Conservation (phyloP, 129 eudicot species). For the Apium graveolens region DNA sequence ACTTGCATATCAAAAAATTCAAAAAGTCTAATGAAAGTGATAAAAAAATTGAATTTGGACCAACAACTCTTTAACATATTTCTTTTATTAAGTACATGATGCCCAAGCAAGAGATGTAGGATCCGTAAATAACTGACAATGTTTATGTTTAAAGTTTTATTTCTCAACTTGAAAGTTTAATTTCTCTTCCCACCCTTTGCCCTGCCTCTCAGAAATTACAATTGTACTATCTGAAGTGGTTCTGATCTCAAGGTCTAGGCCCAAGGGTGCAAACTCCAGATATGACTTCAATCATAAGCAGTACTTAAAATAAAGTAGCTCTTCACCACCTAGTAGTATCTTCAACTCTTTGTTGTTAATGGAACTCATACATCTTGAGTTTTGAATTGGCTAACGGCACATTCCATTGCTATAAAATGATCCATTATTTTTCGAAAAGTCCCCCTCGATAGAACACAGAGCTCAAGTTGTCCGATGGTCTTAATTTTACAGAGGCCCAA, state of each 20-base stretch:
- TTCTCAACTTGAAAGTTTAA: too few species aligned
- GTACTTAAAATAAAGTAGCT: conserved; percentile 59
- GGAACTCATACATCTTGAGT: conserved; percentile 60
- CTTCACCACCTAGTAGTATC: conserved; percentile 48
- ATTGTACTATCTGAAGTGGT: neutral
- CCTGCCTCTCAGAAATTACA: neutral
- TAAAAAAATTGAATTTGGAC: too few species aligned
- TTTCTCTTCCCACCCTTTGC: too few species aligned
- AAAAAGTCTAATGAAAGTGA: too few species aligned
- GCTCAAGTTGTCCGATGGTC: conserved; percentile 68
- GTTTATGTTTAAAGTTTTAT: too few species aligned
- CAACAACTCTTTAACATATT: too few species aligned
- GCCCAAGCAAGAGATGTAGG: too few species aligned
- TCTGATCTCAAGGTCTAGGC: neutral
- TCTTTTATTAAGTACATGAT: too few species aligned
- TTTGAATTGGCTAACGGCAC: conserved; percentile 69
- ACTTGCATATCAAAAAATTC: too few species aligned
- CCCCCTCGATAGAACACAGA: conserved; percentile 49
- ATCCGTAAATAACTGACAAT: too few species aligned
- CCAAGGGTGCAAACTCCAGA: neutral
- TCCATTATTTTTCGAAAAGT: conserved; percentile 67
- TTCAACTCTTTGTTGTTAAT: conserved; percentile 44
- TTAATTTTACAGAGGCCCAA: conserved; percentile 52
- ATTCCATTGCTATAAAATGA: conserved; percentile 55
- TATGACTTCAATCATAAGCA: conserved; percentile 33